Evolutionary conservation across 768 basidiomycete genomes (phyloP).

Genomic region (Pisolithus microcarpus): DNA sequence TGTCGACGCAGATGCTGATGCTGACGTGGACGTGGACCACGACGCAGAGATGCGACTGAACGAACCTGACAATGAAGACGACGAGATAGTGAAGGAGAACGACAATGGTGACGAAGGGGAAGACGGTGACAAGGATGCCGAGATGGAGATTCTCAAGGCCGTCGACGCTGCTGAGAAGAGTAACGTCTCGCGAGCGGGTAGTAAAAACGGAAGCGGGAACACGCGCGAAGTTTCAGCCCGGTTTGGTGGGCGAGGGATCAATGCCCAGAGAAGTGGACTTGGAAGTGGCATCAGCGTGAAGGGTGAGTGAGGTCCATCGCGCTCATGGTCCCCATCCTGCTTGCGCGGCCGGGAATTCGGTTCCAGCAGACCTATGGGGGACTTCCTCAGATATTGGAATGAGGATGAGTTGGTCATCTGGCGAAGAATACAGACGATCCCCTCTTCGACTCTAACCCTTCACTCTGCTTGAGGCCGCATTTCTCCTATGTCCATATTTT

Average conservation of each 20-base stretch:
- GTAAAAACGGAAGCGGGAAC: constrained; percentile 11
- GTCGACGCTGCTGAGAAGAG: constrained; percentile 45
- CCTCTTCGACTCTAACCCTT: no score
- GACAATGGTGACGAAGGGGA: constrained; percentile 3
- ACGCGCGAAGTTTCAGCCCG: not conserved
- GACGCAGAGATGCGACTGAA: not conserved
- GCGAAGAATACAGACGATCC: no score
- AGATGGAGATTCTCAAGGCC: constrained; percentile 44
- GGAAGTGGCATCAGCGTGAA: not conserved
- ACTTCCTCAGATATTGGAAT: no score
- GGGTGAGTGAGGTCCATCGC: not conserved
- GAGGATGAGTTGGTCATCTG: no score
- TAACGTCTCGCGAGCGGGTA: constrained; percentile 23
- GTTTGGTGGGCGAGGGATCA: not conserved
- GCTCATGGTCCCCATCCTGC: not conserved
- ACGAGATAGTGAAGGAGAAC: constrained; percentile 4
- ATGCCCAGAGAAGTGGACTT: not conserved
- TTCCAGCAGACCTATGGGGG: no score
- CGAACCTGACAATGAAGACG: constrained; percentile 10
- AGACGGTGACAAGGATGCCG: constrained; percentile 32
- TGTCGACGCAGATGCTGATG: constrained; percentile 25
- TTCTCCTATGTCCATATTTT: not conserved
- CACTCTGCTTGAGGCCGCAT: not conserved
- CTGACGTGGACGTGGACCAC: not conserved
- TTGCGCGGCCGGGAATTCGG: not conserved